phyloP scores from a whole-genome alignment of 306 rosid genomes.

The Cicer bijugum region DNA sequence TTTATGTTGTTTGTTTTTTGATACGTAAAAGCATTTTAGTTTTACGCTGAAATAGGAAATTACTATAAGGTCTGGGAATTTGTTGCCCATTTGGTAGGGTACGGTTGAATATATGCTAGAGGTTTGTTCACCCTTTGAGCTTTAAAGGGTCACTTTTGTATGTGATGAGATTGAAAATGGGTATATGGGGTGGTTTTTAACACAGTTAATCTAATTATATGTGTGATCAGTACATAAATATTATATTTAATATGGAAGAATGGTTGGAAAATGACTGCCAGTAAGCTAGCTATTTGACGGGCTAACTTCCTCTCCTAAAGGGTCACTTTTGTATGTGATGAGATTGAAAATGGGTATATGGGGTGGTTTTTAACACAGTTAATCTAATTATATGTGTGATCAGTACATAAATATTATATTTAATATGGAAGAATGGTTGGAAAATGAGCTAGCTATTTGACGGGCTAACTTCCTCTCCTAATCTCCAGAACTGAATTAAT shows the following conservation, averaged over 20 bases:
- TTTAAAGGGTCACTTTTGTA: background rate
- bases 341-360: slow-evolving; percentile 3
- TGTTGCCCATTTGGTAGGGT: slow-evolving; percentile 10
- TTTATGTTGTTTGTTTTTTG: background rate
- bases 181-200: background rate
- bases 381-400: background rate
- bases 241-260: background rate
- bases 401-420: background rate
- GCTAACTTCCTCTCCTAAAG: no score
- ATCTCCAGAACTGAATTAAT: background rate
- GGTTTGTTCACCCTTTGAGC: slow-evolving; percentile 6
- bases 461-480: slow-evolving; percentile 1
- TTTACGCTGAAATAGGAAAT: slow-evolving; percentile 10
- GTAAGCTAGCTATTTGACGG: background rate
- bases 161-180: background rate
- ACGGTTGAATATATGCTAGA: background rate
- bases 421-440: background rate
- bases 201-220: slow-evolving; percentile 1
- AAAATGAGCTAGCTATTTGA: background rate
- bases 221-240: background rate
- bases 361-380: background rate
- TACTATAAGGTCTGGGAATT: background rate
- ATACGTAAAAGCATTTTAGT: background rate
- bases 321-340: background rate
- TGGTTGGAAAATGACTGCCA: background rate